Conservation (phyloP, 2,329 filamentous ascomycete genomes). For the Pseudocercospora cruenta region DNA sequence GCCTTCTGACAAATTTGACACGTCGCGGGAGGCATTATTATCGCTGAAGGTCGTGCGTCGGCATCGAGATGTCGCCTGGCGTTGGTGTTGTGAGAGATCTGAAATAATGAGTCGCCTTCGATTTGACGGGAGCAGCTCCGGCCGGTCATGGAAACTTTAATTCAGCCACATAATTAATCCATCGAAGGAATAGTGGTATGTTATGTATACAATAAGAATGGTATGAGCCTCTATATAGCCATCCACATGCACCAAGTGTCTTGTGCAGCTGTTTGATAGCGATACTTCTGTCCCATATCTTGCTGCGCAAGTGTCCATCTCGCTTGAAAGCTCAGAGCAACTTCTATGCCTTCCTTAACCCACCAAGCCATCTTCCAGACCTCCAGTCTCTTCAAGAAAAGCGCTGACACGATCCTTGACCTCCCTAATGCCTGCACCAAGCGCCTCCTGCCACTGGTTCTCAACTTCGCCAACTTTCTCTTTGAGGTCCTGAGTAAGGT, state of each 20-base stretch:
- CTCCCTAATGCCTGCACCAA: constrained; percentile 75
- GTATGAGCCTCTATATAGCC: background rate
- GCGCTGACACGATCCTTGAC: constrained; percentile 75
- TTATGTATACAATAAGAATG: background rate
- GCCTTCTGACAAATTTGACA: constrained; percentile 77
- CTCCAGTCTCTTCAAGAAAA: constrained; percentile 76
- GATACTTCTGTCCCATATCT: background rate
- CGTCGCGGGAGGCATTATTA: constrained; percentile 71
- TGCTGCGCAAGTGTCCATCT: background rate
- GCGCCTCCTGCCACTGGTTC: constrained; percentile 83
- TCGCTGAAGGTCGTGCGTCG: background rate
- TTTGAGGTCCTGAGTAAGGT: constrained; percentile 83
- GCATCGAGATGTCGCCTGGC: background rate
- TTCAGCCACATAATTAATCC: background rate
- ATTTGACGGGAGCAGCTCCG: background rate
- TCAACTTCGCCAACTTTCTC: constrained; percentile 91
- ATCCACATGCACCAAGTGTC: background rate
- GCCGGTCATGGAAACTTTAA: background rate
- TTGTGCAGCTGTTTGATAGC: background rate
- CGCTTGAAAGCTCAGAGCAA: constrained; percentile 3
- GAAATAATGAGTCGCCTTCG: background rate
- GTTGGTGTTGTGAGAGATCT: background rate
- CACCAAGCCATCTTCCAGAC: constrained; percentile 72
- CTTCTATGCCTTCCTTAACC: background rate
- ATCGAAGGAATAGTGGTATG: background rate